Evolutionary conservation across 2,329 filamentous ascomycete species (phyloP), one percentile per base, ranked within the genome.

Genomic region (Arthrobotrys entomopaga): DNA sequence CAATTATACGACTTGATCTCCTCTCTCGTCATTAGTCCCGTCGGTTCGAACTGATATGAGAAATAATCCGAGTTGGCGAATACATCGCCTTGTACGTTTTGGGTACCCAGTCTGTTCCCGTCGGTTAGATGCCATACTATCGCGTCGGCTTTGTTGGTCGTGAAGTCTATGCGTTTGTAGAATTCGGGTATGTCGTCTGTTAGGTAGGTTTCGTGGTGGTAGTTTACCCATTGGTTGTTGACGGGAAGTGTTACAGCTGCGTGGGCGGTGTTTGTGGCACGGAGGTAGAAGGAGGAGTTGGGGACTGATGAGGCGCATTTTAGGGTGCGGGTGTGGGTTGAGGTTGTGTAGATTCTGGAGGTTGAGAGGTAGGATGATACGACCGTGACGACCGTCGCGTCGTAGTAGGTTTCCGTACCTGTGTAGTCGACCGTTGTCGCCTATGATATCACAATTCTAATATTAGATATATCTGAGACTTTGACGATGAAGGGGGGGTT

Each of bases 311-410:
- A 56, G 19, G 69, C 63, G 50, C 69, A 74, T 43, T 56, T 66
- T 49, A 74, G 50, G 3, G 69, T 74, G 5, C 54, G 59, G 5
- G 69, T 66, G n/a, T 74, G 61, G 3, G 69, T 74, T 1, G 57
- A 57, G 1, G 53, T 34, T 1, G 43, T n/a, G 3, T 42, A 42
- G 16, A 24, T 29, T 3, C 2, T 52, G 1, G 16, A 6, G 3
- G 54, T 58, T 8, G 42, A 29, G 40, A 24, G 3, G 38, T 26
- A 48, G 4, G 6, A 20, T 38, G 5, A 20, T 11, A 40, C 6
- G 13, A 4, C 20, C 26, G 38, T 48, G n/a, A 19, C 6, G 19
- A 43, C 11, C 10, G 20, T 13, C 11, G 3, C 19, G 16, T 46
- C 40, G 5, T 48, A 1, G 46, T 57, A 22, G 2, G 22, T 16